These are phyloP conservation scores for Trichoderma sp. DNA, from an alignment of 2,329 filamentous ascomycete species.

Conservation along the genomic window DNA sequence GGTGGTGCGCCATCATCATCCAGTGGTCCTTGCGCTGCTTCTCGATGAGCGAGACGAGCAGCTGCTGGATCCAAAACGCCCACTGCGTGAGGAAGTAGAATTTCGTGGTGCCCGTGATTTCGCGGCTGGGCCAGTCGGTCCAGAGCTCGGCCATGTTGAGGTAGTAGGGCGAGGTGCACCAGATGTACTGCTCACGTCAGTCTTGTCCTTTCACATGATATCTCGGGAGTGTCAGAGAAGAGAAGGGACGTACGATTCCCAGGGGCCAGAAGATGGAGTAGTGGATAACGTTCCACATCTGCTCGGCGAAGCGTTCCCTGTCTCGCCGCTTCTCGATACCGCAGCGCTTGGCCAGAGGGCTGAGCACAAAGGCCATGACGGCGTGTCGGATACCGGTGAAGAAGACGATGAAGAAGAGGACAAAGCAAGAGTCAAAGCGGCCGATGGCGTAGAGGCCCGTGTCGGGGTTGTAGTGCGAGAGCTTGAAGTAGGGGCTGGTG, in stretches of 20 bases:
- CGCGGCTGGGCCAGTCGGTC: conserved; percentile 80
- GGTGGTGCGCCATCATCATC: conserved; percentile 96
- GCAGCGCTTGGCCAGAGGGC: conserved; percentile 69
- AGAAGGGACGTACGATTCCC: conserved; percentile 68
- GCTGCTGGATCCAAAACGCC: conserved; percentile 92
- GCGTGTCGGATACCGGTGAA: conserved; percentile 85
- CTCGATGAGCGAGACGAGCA: conserved; percentile 92
- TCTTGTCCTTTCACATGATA: neutral
- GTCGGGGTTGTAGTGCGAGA: conserved; percentile 76
- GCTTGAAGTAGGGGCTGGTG: conserved; percentile 81
- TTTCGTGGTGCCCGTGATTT: conserved; percentile 77
- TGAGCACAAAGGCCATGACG: conserved; percentile 82
- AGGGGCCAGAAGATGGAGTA: conserved; percentile 78
- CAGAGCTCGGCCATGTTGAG: conserved; percentile 77
- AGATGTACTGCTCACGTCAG: conserved; percentile 67
- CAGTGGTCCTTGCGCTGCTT: conserved; percentile 91
- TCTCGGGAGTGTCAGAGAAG: too few relatives aligned
- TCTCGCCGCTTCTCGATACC: conserved; percentile 77
- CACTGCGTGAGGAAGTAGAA: conserved; percentile 89
- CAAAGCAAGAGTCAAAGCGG: conserved; percentile 74
- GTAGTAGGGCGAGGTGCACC: conserved; percentile 76
- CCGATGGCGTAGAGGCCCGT: conserved; percentile 75
- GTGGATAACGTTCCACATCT: conserved; percentile 87
- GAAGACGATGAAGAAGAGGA: conserved; percentile 75
- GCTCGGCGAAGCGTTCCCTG: conserved; percentile 83